phyloP scores from a whole-genome alignment of 2,329 filamentous ascomycete genomes.

The Scedosporium boydii region DNA sequence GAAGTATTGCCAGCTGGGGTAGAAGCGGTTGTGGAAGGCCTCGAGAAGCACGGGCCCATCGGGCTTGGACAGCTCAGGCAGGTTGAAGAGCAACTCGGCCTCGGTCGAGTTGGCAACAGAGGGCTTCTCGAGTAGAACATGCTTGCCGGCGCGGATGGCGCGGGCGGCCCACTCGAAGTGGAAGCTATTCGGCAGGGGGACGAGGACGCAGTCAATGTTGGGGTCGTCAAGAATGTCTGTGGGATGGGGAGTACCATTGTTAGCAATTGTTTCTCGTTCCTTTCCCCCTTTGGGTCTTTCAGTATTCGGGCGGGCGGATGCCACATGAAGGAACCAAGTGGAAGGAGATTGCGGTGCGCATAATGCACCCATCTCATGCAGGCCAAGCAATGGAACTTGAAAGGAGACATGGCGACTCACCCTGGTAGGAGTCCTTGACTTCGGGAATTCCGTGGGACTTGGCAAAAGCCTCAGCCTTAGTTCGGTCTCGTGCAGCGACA shows the following conservation, averaged over 20 bases:
- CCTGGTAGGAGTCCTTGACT: slow-evolving; percentile 39
- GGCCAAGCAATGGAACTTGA: no score
- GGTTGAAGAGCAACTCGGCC: slow-evolving; percentile 32
- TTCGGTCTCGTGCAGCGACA: slow-evolving; percentile 39
- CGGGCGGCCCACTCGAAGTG: slow-evolving; percentile 36
- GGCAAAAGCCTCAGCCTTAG: slow-evolving; percentile 37
- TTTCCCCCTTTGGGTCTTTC: no score
- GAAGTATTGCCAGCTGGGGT: slow-evolving; percentile 29
- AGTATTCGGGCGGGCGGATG: no score
- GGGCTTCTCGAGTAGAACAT: slow-evolving; percentile 17
- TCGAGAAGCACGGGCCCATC: slow-evolving; percentile 39
- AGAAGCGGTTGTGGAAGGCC: slow-evolving; percentile 42
- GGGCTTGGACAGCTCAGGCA: slow-evolving; percentile 20
- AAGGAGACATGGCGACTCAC: no score
- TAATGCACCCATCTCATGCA: no score
- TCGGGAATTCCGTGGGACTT: slow-evolving; percentile 41
- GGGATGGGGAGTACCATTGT: no score
- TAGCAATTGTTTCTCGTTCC: no score
- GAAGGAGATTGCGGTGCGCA: no score
- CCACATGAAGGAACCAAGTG: no score
- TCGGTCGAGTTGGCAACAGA: slow-evolving; percentile 22
- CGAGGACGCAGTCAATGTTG: slow-evolving; percentile 36
- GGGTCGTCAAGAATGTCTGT: slow-evolving; percentile 20
- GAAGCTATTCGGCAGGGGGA: slow-evolving; percentile 33
- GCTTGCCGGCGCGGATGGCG: slow-evolving; percentile 36